Base-by-base conservation (phyloP, 202 grass and related monocot genomes). In the Miscanthus sacchariflorus region DNA sequence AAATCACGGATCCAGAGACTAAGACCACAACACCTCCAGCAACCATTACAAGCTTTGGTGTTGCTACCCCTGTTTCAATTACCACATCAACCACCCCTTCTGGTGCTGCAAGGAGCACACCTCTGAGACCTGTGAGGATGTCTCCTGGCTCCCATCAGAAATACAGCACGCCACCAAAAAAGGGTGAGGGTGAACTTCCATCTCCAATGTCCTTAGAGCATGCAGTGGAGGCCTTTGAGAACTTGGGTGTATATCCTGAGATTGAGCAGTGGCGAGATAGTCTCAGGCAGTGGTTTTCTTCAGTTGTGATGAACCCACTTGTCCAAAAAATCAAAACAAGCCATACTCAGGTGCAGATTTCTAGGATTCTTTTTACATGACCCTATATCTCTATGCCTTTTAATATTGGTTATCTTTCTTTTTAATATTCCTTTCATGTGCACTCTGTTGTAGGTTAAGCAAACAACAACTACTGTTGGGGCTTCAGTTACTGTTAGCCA, bases 261-360 rank as follows among this genome's bases (percentile, higher is more conserved):
- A 99, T 99, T 11, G 96, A 99, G 83, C 85, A 86, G 59, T 99
- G 96, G 94, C 83, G 96, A 77, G 90, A 99, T 48, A 85, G 88
- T 81, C 91, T 99, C 46, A 99, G 96, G 71, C 96, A 99, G 67
- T 99, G 94, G 96, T 95, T 99, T 68, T 99, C 94, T 88, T 95
- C 94, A 17, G 86, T 95, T 86, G 76, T 99, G 78, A 87, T 99
- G 69, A 93, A 89, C 67, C 96, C 94, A 68, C 91, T 99, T 83
- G 73, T 89, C 74, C 83, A 88, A 17, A 99, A 99, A 77, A 99
- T 96, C n/a, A 91, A 91, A 86, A 92, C 91, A 76, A 99, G 92
- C 74, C 89, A 96, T 88, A 87, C 87, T 89, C 91, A 96, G 96
- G 96, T 98, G 87, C 81, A 83, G 14, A 52, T 43, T 83, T 43